These are phyloP conservation scores for Nicotiana rustica DNA, from an alignment of 305 asterid species.

Conservation along the genomic window DNA sequence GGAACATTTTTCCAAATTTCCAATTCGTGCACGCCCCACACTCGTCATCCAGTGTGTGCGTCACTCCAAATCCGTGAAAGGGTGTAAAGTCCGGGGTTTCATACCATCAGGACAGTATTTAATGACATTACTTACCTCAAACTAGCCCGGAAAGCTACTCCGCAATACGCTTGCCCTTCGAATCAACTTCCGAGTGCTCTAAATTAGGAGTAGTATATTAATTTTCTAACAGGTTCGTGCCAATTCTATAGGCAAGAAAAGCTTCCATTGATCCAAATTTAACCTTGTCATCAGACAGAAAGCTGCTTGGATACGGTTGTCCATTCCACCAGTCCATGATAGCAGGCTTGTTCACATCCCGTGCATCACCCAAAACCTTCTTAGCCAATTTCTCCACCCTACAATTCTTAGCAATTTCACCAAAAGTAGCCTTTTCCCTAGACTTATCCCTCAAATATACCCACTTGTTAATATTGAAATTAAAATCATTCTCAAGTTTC, in stretches of 20 bases:
- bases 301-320: not conserved
- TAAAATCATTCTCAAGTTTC: not conserved
- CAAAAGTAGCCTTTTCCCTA: not conserved
- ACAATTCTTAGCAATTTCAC: too few species aligned
- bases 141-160: too few species aligned
- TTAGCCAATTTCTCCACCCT: constrained; percentile 4
- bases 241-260: not conserved
- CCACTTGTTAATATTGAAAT: not conserved
- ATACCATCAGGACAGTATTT: too few species aligned
- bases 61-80: too few species aligned
- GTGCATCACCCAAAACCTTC: constrained; percentile 25
- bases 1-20: too few species aligned
- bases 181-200: too few species aligned
- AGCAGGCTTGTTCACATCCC: not conserved
- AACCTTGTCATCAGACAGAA: not conserved
- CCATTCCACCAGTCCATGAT: not conserved
- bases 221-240: not conserved
- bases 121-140: too few species aligned
- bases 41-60: too few species aligned
- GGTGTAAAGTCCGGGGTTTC: too few species aligned
- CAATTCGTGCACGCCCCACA: too few species aligned
- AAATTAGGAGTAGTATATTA: not conserved
- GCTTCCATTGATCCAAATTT: constrained; percentile 16
- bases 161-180: too few species aligned
- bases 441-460: constrained; percentile 19